Conservation (phyloP, 306 rosid genomes). For the Oxytropis ochrocephala region DNA sequence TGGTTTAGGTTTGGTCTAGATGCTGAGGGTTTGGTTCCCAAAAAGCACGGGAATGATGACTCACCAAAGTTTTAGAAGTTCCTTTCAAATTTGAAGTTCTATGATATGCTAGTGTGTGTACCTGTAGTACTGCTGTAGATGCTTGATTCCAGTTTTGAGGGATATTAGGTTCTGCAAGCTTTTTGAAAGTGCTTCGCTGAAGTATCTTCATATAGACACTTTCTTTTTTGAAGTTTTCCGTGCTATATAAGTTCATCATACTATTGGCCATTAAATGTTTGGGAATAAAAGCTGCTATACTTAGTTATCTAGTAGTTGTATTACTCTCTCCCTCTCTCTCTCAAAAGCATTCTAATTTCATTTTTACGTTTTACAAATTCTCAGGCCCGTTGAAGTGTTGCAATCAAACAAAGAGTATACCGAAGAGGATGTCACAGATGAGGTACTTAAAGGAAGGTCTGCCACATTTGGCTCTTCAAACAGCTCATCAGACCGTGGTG, state of each 20-base stretch:
- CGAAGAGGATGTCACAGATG: slow-evolving; percentile 71
- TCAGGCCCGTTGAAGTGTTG: slow-evolving; percentile 76
- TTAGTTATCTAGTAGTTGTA: background rate
- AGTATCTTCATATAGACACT: background rate
- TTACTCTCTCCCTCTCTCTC: background rate
- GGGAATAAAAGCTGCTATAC: background rate
- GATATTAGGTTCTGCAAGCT: background rate
- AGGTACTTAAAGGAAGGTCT: slow-evolving; percentile 58
- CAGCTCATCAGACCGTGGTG: slow-evolving; percentile 38
- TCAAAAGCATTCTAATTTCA: background rate
- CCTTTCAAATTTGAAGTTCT: background rate
- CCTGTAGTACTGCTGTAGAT: background rate
- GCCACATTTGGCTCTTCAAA: slow-evolving; percentile 37
- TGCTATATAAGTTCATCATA: slow-evolving; percentile 2
- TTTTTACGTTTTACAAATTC: background rate
- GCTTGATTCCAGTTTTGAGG: background rate
- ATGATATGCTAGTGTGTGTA: background rate
- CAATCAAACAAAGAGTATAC: slow-evolving; percentile 71
- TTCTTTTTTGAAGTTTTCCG: background rate
- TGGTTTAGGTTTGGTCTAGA: background rate
- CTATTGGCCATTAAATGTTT: background rate
- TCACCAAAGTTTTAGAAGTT: background rate
- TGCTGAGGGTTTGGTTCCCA: background rate
- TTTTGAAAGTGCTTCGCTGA: background rate
- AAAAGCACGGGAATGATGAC: background rate